phyloP scores from a whole-genome alignment of 352 stramenopile species.

The Pythium aquatile region DNA sequence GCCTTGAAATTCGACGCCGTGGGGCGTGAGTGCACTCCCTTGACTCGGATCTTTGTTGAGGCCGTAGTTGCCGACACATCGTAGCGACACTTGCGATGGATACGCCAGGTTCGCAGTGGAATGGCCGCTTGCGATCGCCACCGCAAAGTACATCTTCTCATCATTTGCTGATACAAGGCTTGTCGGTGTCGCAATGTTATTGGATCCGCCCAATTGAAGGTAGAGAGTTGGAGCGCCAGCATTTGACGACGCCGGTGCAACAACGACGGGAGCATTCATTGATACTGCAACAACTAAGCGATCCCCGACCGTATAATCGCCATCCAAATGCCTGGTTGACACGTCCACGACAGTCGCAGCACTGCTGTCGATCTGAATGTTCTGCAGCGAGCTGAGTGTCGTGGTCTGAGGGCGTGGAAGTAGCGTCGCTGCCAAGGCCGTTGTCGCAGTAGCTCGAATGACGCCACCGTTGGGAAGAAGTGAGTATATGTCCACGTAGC shows the following conservation, averaged over 20 bases:
- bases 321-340: conserved; percentile 36
- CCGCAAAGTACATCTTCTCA: conserved; percentile 53
- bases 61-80: conserved; percentile 39
- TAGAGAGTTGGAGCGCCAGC: conserved; percentile 38
- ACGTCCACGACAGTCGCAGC: conserved; percentile 41
- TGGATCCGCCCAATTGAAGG: conserved; percentile 39
- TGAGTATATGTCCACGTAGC: conserved; percentile 43
- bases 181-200: conserved; percentile 12
- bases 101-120: conserved; percentile 46
- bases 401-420: conserved; percentile 31
- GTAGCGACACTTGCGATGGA: conserved; percentile 38
- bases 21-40: conserved; percentile 26
- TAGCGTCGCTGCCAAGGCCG: conserved; percentile 36
- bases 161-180: conserved; percentile 39
- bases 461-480: conserved; percentile 42
- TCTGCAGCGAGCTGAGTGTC: conserved; percentile 18
- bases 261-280: conserved; percentile 40
- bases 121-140: conserved; percentile 36
- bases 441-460: conserved; percentile 29
- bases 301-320: conserved; percentile 55
- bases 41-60: conserved; percentile 45
- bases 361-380: conserved; percentile 37
- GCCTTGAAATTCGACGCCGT: conserved; percentile 29
- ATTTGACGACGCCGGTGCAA: conserved; percentile 16
- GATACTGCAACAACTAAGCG: conserved; percentile 36